Conservation (phyloP, 140 eudicot genomes). For the Oenanthe javanica region DNA sequence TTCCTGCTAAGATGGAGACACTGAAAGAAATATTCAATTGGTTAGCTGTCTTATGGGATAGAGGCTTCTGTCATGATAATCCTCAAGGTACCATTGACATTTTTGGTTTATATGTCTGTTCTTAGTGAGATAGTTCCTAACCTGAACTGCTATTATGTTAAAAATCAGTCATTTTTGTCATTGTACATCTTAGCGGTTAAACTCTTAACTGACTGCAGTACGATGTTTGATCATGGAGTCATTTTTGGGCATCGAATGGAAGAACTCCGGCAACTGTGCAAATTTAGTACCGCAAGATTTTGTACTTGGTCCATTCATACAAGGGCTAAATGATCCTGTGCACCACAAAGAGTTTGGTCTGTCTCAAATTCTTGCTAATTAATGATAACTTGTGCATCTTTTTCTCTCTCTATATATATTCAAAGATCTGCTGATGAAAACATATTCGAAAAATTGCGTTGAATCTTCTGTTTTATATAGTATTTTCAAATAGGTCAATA, state of each 20-base stretch:
- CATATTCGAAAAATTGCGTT: neutral
- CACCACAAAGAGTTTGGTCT: constrained; percentile 95
- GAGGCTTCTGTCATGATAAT: constrained; percentile 89
- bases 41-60: constrained; percentile 88
- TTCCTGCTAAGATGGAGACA: constrained; percentile 42
- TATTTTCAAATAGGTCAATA: neutral
- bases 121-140: neutral
- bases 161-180: neutral
- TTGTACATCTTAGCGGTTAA: neutral
- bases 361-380: constrained; percentile 15
- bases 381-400: neutral
- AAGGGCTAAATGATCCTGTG: constrained; percentile 87
- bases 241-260: constrained; percentile 75
- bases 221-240: constrained; percentile 94
- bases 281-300: constrained; percentile 57
- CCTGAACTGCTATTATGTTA: neutral
- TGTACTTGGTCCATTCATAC: constrained; percentile 69
- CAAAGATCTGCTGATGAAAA: neutral
- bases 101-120: neutral
- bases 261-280: constrained; percentile 48
- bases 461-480: neutral
- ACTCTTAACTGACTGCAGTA: constrained; percentile 36
- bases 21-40: constrained; percentile 54
- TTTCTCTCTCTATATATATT: neutral
- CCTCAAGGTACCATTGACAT: constrained; percentile 64